Evolutionary conservation across 2,329 filamentous ascomycete genomes (phyloP).

Genomic region (Tricladium varicosporioides): DNA sequence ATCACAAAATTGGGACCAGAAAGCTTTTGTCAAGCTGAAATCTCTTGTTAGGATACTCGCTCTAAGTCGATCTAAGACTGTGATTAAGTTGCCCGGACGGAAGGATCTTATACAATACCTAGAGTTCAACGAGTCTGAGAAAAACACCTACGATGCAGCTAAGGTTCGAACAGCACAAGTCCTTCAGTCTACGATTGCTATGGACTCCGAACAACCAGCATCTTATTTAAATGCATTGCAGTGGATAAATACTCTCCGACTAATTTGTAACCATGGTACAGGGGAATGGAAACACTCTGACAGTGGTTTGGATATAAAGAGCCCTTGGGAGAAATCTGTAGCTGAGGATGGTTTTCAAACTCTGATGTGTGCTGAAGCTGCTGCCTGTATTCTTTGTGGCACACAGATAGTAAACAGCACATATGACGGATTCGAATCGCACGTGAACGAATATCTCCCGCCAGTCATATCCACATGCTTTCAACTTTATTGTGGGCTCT

Average conservation of each 20-base stretch:
- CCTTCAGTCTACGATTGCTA: too few relatives aligned
- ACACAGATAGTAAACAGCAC: too few relatives aligned
- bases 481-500: too few relatives aligned
- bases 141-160: constrained; percentile 35
- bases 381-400: too few relatives aligned
- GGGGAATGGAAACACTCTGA: not conserved
- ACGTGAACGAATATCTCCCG: too few relatives aligned
- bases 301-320: too few relatives aligned
- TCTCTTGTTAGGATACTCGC: constrained; percentile 38
- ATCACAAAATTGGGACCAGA: constrained; percentile 37
- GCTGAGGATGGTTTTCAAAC: too few relatives aligned
- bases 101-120: constrained; percentile 35
- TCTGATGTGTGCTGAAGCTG: not conserved
- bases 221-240: constrained; percentile 43
- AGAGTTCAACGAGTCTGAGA: constrained; percentile 37
- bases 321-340: too few relatives aligned
- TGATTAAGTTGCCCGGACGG: constrained; percentile 38
- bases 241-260: constrained; percentile 42
- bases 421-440: too few relatives aligned
- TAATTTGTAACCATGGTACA: constrained; percentile 46
- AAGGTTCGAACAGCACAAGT: constrained; percentile 27
- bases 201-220: constrained; percentile 1
- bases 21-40: constrained; percentile 40
- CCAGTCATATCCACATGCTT: constrained; percentile 1
- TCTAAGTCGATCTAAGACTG: constrained; percentile 39